Percentiles rank a stretch among this genome's conserved stretches.
These are phyloP conservation scores for Blepharisma undulans DNA, from an alignment of 169 alveolate genomes.

Conservation along the genomic window DNA sequence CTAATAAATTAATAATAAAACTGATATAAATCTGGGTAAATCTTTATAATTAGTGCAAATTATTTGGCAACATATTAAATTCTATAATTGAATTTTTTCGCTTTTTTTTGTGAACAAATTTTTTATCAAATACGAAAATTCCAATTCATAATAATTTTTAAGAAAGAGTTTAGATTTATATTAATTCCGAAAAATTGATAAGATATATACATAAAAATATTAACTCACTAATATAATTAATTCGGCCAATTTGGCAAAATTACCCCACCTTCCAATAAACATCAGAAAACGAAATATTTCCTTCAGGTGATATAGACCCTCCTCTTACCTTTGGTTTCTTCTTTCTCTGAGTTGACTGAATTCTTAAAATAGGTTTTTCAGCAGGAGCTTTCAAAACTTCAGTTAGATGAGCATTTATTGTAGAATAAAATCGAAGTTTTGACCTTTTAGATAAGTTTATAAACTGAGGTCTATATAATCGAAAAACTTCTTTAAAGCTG, in stretches of 20 bases:
- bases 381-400: not conserved
- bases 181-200: no score
- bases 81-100: no score
- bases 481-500: not conserved
- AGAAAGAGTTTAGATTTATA: no score
- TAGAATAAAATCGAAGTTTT: not conserved
- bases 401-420: not conserved
- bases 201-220: no score
- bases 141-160: no score
- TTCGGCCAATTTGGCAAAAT: not conserved
- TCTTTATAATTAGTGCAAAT: not conserved
- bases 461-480: not conserved
- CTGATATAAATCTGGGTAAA: not conserved
- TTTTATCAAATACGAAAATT: no score
- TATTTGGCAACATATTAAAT: no score
- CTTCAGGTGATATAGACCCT: not conserved
- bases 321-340: not conserved
- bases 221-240: no score
- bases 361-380: not conserved
- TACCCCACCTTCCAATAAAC: not conserved
- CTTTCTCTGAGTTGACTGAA: not conserved
- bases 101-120: not conserved
- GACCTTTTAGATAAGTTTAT: not conserved
- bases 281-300: not conserved
- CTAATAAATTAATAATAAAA: not conserved